These are phyloP conservation scores for Didymella sp. DNA, from an alignment of 2,329 filamentous ascomycete species.

Conservation along the genomic window DNA sequence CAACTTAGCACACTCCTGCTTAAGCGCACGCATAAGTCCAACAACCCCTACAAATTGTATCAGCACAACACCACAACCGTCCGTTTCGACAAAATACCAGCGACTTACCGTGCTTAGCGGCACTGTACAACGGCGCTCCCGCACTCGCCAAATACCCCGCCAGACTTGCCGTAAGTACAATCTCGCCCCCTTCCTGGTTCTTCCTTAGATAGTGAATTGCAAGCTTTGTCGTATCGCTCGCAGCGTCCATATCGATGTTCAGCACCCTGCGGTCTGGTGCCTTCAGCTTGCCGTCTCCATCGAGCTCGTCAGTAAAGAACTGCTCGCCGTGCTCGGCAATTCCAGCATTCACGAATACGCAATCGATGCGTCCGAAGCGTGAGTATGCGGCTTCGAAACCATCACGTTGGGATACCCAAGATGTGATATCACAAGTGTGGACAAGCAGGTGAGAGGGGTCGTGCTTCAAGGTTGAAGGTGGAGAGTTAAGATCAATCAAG, in stretches of 20 bases:
- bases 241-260: conserved; percentile 57
- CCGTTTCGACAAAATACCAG: no score
- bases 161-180: conserved; percentile 58
- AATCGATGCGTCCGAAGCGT: conserved; percentile 55
- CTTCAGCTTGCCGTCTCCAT: conserved; percentile 51
- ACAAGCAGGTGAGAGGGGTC: conserved; percentile 39
- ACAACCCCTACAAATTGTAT: conserved; percentile 49
- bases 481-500: conserved; percentile 50
- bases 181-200: conserved; percentile 52
- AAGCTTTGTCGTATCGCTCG: conserved; percentile 56
- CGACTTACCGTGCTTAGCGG: conserved; percentile 57
- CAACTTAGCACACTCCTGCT: conserved; percentile 56
- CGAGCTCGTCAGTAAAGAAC: conserved; percentile 57
- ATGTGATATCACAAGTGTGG: conserved; percentile 55
- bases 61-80: not conserved
- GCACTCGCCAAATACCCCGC: conserved; percentile 59
- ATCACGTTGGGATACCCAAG: conserved; percentile 54
- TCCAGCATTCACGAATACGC: conserved; percentile 59
- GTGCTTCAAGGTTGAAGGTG: conserved; percentile 45
- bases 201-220: conserved; percentile 57
- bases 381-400: conserved; percentile 53
- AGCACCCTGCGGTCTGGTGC: conserved; percentile 56
- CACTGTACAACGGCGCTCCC: conserved; percentile 57
- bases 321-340: conserved; percentile 58
- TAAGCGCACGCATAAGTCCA: conserved; percentile 59